phyloP scores from a whole-genome alignment of 192 early-diverging fungal genomes.

The Diversispora epigaea region DNA sequence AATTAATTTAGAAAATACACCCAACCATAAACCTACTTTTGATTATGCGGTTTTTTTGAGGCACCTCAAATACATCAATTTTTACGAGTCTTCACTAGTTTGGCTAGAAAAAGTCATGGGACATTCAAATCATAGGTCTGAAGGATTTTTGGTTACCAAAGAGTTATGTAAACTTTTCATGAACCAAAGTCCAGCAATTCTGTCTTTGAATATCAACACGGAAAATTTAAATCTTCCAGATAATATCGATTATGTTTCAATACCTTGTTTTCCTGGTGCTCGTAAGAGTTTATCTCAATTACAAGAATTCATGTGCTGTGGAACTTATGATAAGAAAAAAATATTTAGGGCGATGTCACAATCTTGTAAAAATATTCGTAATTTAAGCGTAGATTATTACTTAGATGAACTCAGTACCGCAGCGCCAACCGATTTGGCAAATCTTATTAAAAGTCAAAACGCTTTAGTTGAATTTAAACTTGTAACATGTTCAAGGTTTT shows the following conservation, averaged over 20 bases:
- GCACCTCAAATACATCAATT: background rate
- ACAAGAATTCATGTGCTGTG: conserved; percentile 12
- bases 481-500: background rate
- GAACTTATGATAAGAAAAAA: conserved; percentile 20
- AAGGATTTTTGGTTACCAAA: background rate
- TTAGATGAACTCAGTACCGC: background rate
- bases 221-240: background rate
- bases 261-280: conserved; percentile 17
- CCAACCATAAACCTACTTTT: background rate
- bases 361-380: conserved; percentile 3
- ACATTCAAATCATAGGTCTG: background rate
- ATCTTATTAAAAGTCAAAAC: conserved; percentile 22
- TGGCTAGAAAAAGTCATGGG: background rate
- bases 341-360: conserved; percentile 12
- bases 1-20: background rate
- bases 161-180: conserved; percentile 17
- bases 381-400: conserved; percentile 14
- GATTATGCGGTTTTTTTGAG: conserved; percentile 7
- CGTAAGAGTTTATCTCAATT: background rate
- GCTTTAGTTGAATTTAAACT: conserved; percentile 16
- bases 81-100: background rate
- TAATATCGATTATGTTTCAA: background rate
- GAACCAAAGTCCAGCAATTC: background rate
- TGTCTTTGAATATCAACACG: background rate
- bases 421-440: background rate